Evolutionary conservation across 1,139 yeast genomes (phyloP), one percentile per base, ranked within the genome.

Genomic region (Pichiaceae sp.): DNA sequence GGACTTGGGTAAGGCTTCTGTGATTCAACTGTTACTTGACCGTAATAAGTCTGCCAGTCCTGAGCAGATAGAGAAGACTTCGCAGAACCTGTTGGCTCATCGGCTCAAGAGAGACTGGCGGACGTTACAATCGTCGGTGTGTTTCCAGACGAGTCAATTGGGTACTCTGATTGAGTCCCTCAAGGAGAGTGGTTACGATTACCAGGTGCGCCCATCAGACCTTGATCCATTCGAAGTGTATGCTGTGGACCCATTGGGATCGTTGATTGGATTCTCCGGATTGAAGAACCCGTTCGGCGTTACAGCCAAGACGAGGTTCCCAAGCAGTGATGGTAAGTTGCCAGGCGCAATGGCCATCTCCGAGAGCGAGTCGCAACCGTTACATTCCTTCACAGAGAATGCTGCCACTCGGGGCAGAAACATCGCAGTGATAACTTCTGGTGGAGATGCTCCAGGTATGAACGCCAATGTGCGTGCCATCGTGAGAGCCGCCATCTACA

Each of bases 371-470:
- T 3, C 29, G n/a, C 16, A 21, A 16, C 24, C 31, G 11, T 17
- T 17, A 4, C 25, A 36, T 5, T 17, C 23, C 14, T 32, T 33
- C 9, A 29, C 32, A 9, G 32, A 24, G 7, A 35, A 32, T 11
- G 14, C 19, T 2, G 24, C 12, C 6, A 37, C 30, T 9, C 37
- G 35, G 32, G 39, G 38, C 25, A 46, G 53, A 60, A 80, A 79
- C 55, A 78, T 82, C 41, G 93, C 84, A 1, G 85, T 82, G 17
- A 82, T 82, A 91, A 82, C 93, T 3, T 79, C 89, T 1, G 93
- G 93, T 45, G 93, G 93, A 53, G 93, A 82, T 56, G 81, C 91
- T 33, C 91, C 85, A 16, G 93, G 93, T 49, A 82, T 82, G 93
- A 79, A 79, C 54, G 85, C 91, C 5, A 80, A 77, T 20, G 91